Evolutionary conservation across 2,329 filamentous ascomycete genomes (phyloP).

Genomic region (Xylogone sp.): DNA sequence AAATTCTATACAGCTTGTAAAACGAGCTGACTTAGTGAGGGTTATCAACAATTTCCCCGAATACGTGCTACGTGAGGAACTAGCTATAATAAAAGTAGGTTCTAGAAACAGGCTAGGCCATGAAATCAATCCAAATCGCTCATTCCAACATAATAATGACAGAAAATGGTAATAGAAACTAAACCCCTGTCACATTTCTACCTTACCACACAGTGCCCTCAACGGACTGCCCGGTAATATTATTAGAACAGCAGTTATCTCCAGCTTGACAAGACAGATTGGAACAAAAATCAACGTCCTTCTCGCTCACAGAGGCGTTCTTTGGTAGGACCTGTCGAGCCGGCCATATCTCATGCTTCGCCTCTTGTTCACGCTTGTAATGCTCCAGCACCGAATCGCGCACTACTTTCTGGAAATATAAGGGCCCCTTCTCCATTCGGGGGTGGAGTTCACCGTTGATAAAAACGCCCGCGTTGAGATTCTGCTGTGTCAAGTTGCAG

Average conservation of each 20-base stretch:
- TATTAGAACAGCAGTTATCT: neutral
- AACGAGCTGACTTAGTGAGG: too few relatives aligned
- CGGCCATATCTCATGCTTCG: slow-evolving; percentile 2
- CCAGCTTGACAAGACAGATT: neutral
- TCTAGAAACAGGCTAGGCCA: too few relatives aligned
- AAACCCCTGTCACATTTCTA: neutral
- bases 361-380: neutral
- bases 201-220: neutral
- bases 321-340: neutral
- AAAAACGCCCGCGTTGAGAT: slow-evolving; percentile 47
- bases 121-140: too few relatives aligned
- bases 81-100: too few relatives aligned
- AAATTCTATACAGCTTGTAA: too few relatives aligned
- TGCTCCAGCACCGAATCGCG: neutral
- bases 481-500: slow-evolving; percentile 44
- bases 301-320: neutral
- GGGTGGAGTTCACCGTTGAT: slow-evolving; percentile 49
- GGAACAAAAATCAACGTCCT: neutral
- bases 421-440: slow-evolving; percentile 40
- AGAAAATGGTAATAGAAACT: neutral
- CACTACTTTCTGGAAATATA: slow-evolving; percentile 26
- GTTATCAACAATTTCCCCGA: too few relatives aligned
- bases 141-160: too few relatives aligned
- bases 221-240: neutral
- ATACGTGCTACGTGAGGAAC: too few relatives aligned